Percentiles rank a stretch among this genome's conserved stretches.
Evolutionary conservation across 169 alveolate species (phyloP).

Genomic region (Eimeria falciformis): DNA sequence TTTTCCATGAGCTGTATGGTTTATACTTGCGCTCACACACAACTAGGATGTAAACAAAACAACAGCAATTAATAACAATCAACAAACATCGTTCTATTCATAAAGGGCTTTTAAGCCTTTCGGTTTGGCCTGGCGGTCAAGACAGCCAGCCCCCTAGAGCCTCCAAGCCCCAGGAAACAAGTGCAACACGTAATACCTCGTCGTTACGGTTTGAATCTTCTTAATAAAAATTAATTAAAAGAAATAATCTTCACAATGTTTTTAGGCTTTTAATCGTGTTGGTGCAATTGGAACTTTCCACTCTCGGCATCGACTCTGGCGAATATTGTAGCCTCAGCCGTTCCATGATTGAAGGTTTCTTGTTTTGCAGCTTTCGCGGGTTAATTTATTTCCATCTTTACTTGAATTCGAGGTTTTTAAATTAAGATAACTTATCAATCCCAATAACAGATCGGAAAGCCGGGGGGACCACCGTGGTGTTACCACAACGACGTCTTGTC

Average conservation of each 20-base stretch:
- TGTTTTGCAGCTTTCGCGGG: background rate
- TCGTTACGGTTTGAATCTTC: background rate
- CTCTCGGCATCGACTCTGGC: background rate
- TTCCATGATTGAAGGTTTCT: background rate
- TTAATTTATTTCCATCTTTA: background rate
- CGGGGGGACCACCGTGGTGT: no score
- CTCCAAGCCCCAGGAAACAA: background rate
- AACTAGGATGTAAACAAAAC: no score
- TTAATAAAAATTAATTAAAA: background rate
- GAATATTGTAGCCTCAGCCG: background rate
- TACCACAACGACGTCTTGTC: no score
- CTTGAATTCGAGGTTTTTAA: background rate
- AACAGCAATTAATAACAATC: background rate
- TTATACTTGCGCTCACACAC: no score
- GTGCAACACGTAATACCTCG: background rate
- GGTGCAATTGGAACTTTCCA: background rate
- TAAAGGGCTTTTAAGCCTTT: background rate
- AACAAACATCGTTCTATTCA: background rate
- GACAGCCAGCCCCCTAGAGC: background rate
- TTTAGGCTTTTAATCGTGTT: no score
- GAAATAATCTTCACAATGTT: background rate
- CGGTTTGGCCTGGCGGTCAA: background rate
- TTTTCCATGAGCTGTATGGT: no score
- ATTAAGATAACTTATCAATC: background rate
- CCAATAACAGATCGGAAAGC: no score